A percentile compares a stretch with the other conserved stretches of the same genome.
These are phyloP conservation scores for Ceratocystis cubensis DNA, from an alignment of 2,329 filamentous ascomycete genomes.

Conservation along the genomic window DNA sequence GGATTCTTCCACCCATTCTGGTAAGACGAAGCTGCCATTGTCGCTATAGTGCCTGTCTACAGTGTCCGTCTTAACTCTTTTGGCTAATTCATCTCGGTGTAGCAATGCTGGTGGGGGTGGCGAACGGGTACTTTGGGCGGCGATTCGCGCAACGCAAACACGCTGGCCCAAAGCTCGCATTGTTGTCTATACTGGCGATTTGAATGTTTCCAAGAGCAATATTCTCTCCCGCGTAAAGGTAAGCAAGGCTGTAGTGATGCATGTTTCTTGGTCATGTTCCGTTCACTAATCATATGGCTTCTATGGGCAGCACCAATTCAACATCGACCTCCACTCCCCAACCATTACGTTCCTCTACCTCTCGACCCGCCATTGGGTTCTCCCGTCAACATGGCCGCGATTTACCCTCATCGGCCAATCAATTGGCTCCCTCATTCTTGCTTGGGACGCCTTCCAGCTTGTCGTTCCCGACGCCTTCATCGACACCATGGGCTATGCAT, in stretches of 20 bases:
- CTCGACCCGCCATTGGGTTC: constrained; percentile 72
- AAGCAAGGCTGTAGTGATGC: constrained; percentile 32
- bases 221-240: constrained; percentile 71
- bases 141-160: constrained; percentile 78
- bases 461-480: constrained; percentile 88
- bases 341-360: constrained; percentile 84
- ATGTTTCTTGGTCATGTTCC: not conserved
- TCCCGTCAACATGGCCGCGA: constrained; percentile 75
- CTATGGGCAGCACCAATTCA: constrained; percentile 61
- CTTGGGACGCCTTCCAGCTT: constrained; percentile 85
- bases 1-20: constrained; percentile 98
- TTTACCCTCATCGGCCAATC: constrained; percentile 94
- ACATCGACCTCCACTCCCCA: constrained; percentile 74
- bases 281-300: constrained; percentile 20
- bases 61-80: not conserved
- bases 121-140: constrained; percentile 91
- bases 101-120: constrained; percentile 94
- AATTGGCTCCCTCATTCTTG: constrained; percentile 72
- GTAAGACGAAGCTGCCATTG: constrained; percentile 35
- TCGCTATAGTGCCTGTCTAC: not conserved
- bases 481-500: constrained; percentile 97
- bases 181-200: constrained; percentile 89
- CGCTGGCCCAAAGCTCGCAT: constrained; percentile 82
- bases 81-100: not conserved
- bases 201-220: constrained; percentile 66